Base-by-base conservation (phyloP, 768 basidiomycete genomes). In the Macrolepiota fuliginosa region DNA sequence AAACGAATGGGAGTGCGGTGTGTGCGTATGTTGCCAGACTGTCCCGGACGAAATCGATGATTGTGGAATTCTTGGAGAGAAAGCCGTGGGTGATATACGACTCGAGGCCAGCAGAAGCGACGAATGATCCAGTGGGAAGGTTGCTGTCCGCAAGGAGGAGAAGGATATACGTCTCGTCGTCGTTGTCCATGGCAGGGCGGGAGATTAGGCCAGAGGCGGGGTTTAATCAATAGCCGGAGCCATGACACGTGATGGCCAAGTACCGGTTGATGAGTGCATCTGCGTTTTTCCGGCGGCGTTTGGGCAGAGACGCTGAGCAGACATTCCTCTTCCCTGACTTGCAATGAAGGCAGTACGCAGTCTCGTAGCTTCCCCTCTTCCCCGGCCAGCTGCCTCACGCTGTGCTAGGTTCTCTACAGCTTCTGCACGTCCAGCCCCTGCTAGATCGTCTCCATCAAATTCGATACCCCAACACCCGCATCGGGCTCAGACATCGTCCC, bases 121-220 rank as follows among this genome's bases (percentile, higher is more conserved):
- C 92, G 72, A 99, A 99, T 1, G 96, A 90, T 37, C 97, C 97
- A 0, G 96, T 98, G 1, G 97, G 97, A 2, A 99, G 86, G 73
- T 96, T 98, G 63, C 92, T 91, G 77, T 96, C 94, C 0, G 92
- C 83, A 46, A 96, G 83, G 37, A 96, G 80, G 40, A 95, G 83
- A 17, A 94, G 79, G 32, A 94, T 74, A 72, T 90, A 92, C 0
- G 83, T 77, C 69, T 91, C 88, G 61, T 76, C 77, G 73, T 74
- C 71, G 68, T 70, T 64, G 68, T 72, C 58, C 74, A 76, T 77
- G 65, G 50, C 67, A 54, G 54, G 52, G 32, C 13, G 25, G 24
- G 15, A 24, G 15, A 32, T 6, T 9, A 37, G 35, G 12, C 19
- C 17, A 45, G 29, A 7, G 3, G 29, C 42, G 17, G 17, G 9